Base-by-base conservation (phyloP, 1,284 basidiomycete species). In the Xerocomus minutiporus region DNA sequence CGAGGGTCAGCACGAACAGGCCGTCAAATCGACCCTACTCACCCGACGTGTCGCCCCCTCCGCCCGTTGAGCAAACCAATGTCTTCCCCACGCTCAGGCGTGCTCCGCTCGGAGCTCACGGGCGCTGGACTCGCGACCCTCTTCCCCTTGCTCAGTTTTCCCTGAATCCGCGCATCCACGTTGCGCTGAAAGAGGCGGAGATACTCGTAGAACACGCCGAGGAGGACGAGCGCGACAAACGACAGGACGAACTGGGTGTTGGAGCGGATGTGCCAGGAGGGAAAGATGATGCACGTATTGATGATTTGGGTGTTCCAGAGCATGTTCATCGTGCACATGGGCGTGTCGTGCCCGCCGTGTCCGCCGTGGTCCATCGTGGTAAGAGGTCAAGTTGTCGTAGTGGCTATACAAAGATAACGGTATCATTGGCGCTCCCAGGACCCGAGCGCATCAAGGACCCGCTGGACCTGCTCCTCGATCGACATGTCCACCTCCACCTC, bases 291-390 rank as follows among this genome's bases (percentile, higher is more conserved):
- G 70, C 86, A 89, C 41, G 86, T 89, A 68, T 89, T 75, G 61
- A 80, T 68, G 62, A 87, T 80, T 53, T 88, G 80, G 42, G 84
- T 86, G 69, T 90, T 90, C 86, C 85, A 88, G 57, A 88, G 76
- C 85, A 88, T 88, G 63, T 86, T 73, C 80, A 85, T 82, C 2
- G 76, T 66, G 61, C 85, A 88, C 58, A 60, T 74, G 0, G 74
- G 68, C 75, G 74, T 82, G 47, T 73, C 74, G 58, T 80, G 77
- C n/a, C 72, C 75, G 4, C 62, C 67, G 61, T 79, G 75, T 53
- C 71, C 76, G 48, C 72, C 74, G 69, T 83, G 79, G 59, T 72
- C 71, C 50, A 51, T 51, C 1, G 9, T 44, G 43, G 42, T 29
- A 5, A 6, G 15, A 9, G 8, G 28, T 43, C 42, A 43, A 47